Evolutionary conservation across 108 stramenopile species (phyloP), one percentile per base, ranked within the genome.

Genomic region (Cyclotella atomus): DNA sequence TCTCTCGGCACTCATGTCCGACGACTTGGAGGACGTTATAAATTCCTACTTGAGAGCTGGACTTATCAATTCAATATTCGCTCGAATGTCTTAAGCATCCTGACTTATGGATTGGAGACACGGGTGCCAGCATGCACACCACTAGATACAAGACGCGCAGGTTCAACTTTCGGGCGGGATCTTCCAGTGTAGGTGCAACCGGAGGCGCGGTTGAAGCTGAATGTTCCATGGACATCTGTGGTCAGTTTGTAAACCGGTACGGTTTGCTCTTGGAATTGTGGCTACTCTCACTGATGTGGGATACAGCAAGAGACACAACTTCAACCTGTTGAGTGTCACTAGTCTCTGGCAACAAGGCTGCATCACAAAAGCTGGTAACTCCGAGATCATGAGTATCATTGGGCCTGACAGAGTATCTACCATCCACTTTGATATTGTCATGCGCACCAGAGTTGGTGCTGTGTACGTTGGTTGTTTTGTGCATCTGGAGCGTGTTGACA

Each of bases 71-170:
- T n/a, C n/a, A n/a, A n/a, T n/a, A n/a, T n/a, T n/a, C n/a, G n/a
- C n/a, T n/a, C n/a, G n/a, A n/a, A n/a, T n/a, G n/a, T n/a, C n/a
- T n/a, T n/a, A n/a, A n/a, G n/a, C n/a, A n/a, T n/a, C n/a, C n/a
- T 6, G 52, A 52, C 52, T 10, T 52, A 9, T 52, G 52, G 52
- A 52, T 52, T 23, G 20, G 52, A 24, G 52, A 52, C 52, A 52
- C 52, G 1, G 52, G 52, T 1, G 52, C 52, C 20, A 23, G 1
- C 1, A 23, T 9, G 21, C 52, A 52, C 24, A 9, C 21, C 9
- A 52, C 52, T 9, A 52, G 23, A n/a, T 3, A 24, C 21, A 5
- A 23, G 10, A 23, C 52, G n/a, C 10, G 21, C 9, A 52, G 24
- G 2, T 19, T 23, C 24, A 19, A 23, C 10, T 19, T 23, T 9